A percentile compares a stretch with the other conserved stretches of the same genome.
Evolutionary conservation across 2,329 filamentous ascomycete genomes (phyloP).

Genomic region (Cercospora sojina): DNA sequence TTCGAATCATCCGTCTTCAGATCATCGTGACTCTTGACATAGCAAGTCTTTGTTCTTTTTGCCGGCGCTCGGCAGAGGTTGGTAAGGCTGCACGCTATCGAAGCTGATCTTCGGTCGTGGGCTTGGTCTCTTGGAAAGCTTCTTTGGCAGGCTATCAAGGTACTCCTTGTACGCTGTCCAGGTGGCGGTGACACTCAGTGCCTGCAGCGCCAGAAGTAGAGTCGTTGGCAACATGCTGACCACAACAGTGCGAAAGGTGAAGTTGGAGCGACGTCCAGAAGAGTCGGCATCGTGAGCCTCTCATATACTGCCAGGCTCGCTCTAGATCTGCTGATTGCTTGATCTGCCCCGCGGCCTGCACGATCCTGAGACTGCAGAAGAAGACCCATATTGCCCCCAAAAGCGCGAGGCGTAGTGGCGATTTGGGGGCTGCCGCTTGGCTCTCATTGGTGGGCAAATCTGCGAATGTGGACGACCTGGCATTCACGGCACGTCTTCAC

Average conservation of each 20-base stretch:
- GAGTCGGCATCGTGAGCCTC: neutral
- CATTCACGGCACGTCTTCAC: neutral
- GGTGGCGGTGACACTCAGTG: conserved; percentile 28
- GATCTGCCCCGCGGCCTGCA: neutral
- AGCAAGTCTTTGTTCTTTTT: conserved; percentile 41
- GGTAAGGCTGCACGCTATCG: conserved; percentile 33
- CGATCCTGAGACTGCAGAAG: neutral
- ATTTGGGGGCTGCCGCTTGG: neutral
- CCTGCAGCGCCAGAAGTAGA: conserved; percentile 17
- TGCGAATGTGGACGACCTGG: neutral
- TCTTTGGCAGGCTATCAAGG: conserved; percentile 23
- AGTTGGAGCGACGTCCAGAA: neutral
- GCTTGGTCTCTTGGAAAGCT: conserved; percentile 24
- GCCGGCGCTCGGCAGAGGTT: conserved; percentile 38
- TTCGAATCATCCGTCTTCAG: conserved; percentile 51
- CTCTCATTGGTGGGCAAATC: conserved; percentile 5
- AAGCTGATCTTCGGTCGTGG: conserved; percentile 38
- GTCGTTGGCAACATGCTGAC: neutral
- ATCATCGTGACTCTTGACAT: conserved; percentile 41
- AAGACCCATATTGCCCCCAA: conserved; percentile 1
- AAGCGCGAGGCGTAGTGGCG: neutral
- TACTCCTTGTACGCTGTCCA: conserved; percentile 36
- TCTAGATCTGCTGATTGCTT: neutral
- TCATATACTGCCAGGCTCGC: neutral
- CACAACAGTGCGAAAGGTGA: neutral